Evolutionary conservation across 371 early-diverging fungal genomes (phyloP), one percentile per base, ranked within the genome.

Genomic region (Catenaria anguillulae): DNA sequence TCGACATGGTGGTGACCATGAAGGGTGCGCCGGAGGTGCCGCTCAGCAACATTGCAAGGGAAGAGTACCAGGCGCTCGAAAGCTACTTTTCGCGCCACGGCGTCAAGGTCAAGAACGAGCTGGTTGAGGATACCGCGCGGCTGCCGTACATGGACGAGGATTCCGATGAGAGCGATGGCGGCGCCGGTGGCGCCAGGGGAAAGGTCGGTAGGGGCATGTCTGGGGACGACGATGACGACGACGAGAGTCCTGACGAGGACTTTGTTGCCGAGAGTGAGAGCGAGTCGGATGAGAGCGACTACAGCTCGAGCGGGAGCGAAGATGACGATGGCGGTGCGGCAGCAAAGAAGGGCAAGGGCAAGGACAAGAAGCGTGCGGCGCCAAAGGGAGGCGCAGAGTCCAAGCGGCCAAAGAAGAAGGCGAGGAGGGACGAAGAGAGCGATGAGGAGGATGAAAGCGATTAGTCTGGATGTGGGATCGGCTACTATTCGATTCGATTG

Each of bases 1-100:
- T 95, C 71, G 98, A 97, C 72, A 78, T 97, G 74, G 88, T 86
- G 70, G 80, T 97, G 74, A 86, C 83, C 64, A 81, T 92, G 82
- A 84, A 83, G 63, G 73, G n/a, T n/a, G n/a, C n/a, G n/a, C n/a
- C n/a, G n/a, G 92, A 90, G 63, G 78, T 78, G 67, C 84, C 86
- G 62, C 93, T 93, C 76, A 84, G 86, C 43, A 90, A 87, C 67
- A 87, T 97, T 61, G 80, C 86, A 56, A 70, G 88, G 45, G 94
- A 94, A 72, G 97, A 97, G 67, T 87, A 88, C 67, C 77, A 83
- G 12, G 79, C 78, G 63, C 72, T 97, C 56, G 89, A 87, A 63
- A 78, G 80, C 55, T 94, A 85, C 66, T 76, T 92, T 73, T 75
- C 80, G 52, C 71, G 73, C 62, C 90, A 92, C 76, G 85, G 86